These are phyloP conservation scores for Solanum hybrid DNA, from an alignment of 305 asterid species.

Conservation along the genomic window DNA sequence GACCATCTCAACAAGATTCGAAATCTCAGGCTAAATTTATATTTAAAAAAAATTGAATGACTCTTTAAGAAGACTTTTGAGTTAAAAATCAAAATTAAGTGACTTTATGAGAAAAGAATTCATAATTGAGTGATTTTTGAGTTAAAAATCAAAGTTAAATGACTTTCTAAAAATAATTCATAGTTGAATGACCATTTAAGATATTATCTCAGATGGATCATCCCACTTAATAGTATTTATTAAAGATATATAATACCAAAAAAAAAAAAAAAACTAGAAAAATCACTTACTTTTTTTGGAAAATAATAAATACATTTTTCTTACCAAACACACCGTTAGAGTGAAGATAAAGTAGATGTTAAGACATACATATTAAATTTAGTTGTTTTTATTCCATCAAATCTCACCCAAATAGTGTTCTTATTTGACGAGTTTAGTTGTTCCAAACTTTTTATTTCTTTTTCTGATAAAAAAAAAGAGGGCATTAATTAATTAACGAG, in stretches of 20 bases:
- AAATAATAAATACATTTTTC: neutral
- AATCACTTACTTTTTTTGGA: neutral
- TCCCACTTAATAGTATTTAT: neutral
- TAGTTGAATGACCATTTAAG: too few species aligned
- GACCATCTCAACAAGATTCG: too few species aligned
- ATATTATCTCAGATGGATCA: neutral
- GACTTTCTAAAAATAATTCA: too few species aligned
- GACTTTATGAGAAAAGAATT: rapidly evolving
- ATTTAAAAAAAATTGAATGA: too few species aligned
- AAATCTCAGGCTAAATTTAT: too few species aligned
- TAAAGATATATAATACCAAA: too few species aligned
- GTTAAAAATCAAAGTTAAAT: too few species aligned
- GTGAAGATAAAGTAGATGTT: neutral
- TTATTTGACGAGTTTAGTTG: too few species aligned
- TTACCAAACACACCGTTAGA: neutral
- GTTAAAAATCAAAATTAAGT: too few species aligned
- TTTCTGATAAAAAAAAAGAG: neutral
- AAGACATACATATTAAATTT: neutral
- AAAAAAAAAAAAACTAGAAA: too few species aligned
- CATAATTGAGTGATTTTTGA: neutral
- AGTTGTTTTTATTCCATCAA: neutral
- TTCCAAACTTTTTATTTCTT: neutral
- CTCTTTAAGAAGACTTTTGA: too few species aligned
- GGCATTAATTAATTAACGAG: neutral
- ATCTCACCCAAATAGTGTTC: neutral